Evolutionary conservation across 176 grass and related monocot species (phyloP).

Genomic region (Hordeum vulgare): MorexV3_pseudomolecules_assembly NC_058519.1:376268669-376269168

Average conservation of each 20-base stretch:
- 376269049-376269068: background rate
- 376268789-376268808: conserved; percentile 52
- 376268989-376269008: background rate
- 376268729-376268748: conserved; percentile 3
- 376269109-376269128: conserved; percentile 60
- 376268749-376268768: conserved; percentile 3
- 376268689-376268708: conserved; percentile 25
- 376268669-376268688: background rate
- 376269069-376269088: conserved; percentile 22
- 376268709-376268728: conserved; percentile 32
- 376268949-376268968: conserved; percentile 47
- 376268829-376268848: conserved; percentile 17
- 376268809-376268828: conserved; percentile 23
- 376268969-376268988: conserved; percentile 30
- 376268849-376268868: conserved; percentile 15
- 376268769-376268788: conserved; percentile 34
- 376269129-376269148: conserved; percentile 27
- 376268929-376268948: conserved; percentile 43
- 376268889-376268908: background rate
- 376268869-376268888: conserved; percentile 40
- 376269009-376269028: conserved; percentile 18
- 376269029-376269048: conserved; percentile 26
- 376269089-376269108: conserved; percentile 50
- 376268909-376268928: conserved; percentile 37
- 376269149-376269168: conserved; percentile 22